Evolutionary conservation across 1,284 basidiomycete genomes (phyloP), one percentile per base, ranked within the genome.

Genomic region (Ganoderma lingzhi): DNA sequence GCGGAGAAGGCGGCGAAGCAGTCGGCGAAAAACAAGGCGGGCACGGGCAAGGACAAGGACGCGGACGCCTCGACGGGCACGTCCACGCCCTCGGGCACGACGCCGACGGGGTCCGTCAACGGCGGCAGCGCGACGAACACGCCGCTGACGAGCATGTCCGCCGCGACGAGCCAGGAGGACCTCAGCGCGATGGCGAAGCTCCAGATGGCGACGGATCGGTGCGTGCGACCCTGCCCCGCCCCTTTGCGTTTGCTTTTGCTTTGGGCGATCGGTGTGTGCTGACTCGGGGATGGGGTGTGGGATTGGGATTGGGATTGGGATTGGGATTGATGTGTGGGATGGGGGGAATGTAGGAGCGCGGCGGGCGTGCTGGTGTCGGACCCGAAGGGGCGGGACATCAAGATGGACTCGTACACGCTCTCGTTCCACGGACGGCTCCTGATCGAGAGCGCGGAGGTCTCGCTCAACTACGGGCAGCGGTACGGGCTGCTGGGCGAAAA

Each of bases 401-500:
- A 99, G 85, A 97, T 99, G 76, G 96, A 98, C 80, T 89, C 92
- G 64, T 99, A 92, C 82, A 98, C 96, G 5, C 90, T 99, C 67
- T 98, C 96, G 3, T 99, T 99, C 90, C 97, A 99, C 80, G 97
- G 97, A 48, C 90, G 97, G 68, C 85, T 99, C 35, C 88, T 99
- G 75, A 92, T 99, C 77, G 97, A 99, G 82, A 90, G 90, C 73
- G 96, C 96, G 64, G 87, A 88, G 80, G 84, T 92, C 74, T 84
- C 95, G n/a, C 92, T 99, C 76, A 99, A 99, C 84, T 99, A 98
- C 79, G 97, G 97, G 8, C 95, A 99, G 81, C 86, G 96, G 78
- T 96, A 99, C 80, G 97, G 97, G 83, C 87, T 99, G 37, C 86
- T 99, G 67, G 97, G 97, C 68, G 96, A 98, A 82, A 99, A 99